A percentile compares a stretch with the other conserved stretches of the same genome.
Evolutionary conservation across 2,329 filamentous ascomycete species (phyloP).

Genomic region (Raffaelea ambrosiae): DNA sequence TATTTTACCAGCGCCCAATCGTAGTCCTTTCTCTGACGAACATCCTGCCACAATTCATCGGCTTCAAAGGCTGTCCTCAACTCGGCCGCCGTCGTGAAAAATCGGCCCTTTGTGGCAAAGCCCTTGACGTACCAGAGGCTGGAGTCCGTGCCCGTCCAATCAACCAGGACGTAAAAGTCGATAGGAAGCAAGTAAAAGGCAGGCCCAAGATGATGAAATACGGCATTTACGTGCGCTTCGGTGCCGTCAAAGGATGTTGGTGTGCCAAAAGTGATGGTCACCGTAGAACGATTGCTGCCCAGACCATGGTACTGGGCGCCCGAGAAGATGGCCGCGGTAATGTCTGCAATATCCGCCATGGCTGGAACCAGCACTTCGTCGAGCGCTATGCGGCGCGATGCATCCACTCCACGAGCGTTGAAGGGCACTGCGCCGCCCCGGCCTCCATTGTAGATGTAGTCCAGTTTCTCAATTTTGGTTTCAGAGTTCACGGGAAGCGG

Average conservation of each 20-base stretch:
- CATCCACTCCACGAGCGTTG: constrained; percentile 25
- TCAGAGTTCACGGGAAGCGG: constrained; percentile 32
- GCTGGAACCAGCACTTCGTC: constrained; percentile 26
- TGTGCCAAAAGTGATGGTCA: constrained; percentile 23
- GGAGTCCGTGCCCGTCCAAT: constrained; percentile 33
- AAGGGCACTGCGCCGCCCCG: constrained; percentile 26
- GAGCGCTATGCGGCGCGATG: constrained; percentile 20
- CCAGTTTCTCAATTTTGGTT: constrained; percentile 28
- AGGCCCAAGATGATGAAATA: constrained; percentile 31
- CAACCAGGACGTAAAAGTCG: constrained; percentile 35
- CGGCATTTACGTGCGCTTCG: constrained; percentile 27
- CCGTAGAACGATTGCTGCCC: constrained; percentile 19
- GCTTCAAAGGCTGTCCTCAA: constrained; percentile 28
- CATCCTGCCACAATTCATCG: constrained; percentile 25
- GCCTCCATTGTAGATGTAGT: constrained; percentile 35
- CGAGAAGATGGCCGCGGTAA: constrained; percentile 29
- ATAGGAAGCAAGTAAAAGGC: constrained; percentile 32
- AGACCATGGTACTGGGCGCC: constrained; percentile 24
- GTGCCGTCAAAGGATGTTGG: constrained; percentile 31
- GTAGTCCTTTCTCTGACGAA: constrained; percentile 23
- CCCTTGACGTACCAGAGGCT: constrained; percentile 31
- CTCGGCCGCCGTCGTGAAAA: constrained; percentile 24
- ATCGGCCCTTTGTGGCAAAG: constrained; percentile 31
- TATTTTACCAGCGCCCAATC: constrained; percentile 26
- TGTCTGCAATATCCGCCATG: constrained; percentile 26